Base-by-base conservation (phyloP, 768 basidiomycete genomes). In the Asterophora lycoperdoides region DNA sequence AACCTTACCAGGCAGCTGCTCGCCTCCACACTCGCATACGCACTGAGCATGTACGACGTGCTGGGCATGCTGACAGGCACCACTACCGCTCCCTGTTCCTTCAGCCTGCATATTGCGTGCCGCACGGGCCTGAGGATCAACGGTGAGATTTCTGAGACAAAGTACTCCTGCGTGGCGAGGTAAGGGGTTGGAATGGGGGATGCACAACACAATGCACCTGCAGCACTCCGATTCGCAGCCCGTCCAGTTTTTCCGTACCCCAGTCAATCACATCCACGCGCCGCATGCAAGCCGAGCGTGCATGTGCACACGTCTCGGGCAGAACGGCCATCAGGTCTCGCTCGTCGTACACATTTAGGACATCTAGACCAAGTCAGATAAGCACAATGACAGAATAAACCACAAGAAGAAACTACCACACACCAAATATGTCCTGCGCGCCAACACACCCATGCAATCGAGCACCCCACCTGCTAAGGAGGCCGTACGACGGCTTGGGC, bases 21-120 rank as follows among this genome's bases (percentile, higher is more conserved):
- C 0, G 94, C 94, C 62, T 97, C 95, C 0, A 95, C 93, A 51
- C 84, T 89, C 1, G 95, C 89, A 13, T 98, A 98, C 10, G 93
- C 88, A 47, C 92, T 91, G 4, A 98, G 74, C 0, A 91, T 89
- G 59, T 86, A 87, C 1, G 68, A 62, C 10, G 72, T 77, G 19
- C 65, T 71, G 14, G 91, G 88, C 9, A 97, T 70, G 8, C 86
- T 85, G 0, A 97, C 82, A 0, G 91, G 77, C 1, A 81, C 65
- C 26, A 96, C 57, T 1, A 70, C 69, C 0, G 90, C 92, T 1
- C 93, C 93, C 1, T 70, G 70, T 0, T 62, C 46, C 48, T 68
- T 58, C 17, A 78, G 61, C 34, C 55, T 56, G 44, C 58, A 51
- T 33, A 90, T 63, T 7, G 78, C 60, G 1, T 56, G 61, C 3